These are phyloP conservation scores for Hortiboletus flavorubellus DNA, from an alignment of 768 basidiomycete genomes.

Conservation along the genomic window DNA sequence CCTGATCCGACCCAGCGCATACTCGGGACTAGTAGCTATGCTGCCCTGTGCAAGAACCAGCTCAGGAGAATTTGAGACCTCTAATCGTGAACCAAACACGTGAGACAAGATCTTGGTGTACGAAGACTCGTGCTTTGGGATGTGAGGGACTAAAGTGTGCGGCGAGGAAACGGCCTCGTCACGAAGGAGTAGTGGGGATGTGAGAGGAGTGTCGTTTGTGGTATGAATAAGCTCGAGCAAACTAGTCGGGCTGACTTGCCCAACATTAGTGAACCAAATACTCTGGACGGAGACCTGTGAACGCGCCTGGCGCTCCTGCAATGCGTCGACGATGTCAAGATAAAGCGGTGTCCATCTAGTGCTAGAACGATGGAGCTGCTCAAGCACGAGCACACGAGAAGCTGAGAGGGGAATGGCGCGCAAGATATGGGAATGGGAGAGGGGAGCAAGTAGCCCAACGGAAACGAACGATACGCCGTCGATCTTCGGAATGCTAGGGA, in stretches of 20 bases:
- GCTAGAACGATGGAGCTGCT: slow-evolving; percentile 73
- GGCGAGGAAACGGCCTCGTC: slow-evolving; percentile 26
- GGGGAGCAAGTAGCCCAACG: slow-evolving; percentile 66
- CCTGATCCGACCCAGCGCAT: slow-evolving; percentile 87
- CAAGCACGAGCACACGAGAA: slow-evolving; percentile 72
- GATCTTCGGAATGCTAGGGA: slow-evolving; percentile 39
- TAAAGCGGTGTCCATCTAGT: slow-evolving; percentile 87
- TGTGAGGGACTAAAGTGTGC: slow-evolving; percentile 43
- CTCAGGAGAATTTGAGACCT: slow-evolving; percentile 81
- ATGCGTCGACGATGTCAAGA: slow-evolving; percentile 70
- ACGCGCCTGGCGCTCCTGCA: slow-evolving; percentile 56
- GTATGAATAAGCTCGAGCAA: slow-evolving; percentile 51
- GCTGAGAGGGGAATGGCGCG: slow-evolving; percentile 58
- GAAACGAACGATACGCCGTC: slow-evolving; percentile 64
- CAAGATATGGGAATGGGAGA: slow-evolving; percentile 55
- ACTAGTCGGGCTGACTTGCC: slow-evolving; percentile 38
- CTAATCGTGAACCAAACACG: slow-evolving; percentile 74
- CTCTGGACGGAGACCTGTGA: slow-evolving; percentile 55
- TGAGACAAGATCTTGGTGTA: slow-evolving; percentile 88
- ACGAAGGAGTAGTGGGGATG: slow-evolving; percentile 51
- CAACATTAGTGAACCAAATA: slow-evolving; percentile 55
- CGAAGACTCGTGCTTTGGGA: slow-evolving; percentile 89
- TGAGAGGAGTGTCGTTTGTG: slow-evolving; percentile 35
- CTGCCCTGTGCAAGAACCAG: slow-evolving; percentile 67
- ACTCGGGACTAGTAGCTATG: slow-evolving; percentile 88